Evolutionary conservation across 2,329 filamentous ascomycete species (phyloP).

Genomic region (Phialocephala sp.): DNA sequence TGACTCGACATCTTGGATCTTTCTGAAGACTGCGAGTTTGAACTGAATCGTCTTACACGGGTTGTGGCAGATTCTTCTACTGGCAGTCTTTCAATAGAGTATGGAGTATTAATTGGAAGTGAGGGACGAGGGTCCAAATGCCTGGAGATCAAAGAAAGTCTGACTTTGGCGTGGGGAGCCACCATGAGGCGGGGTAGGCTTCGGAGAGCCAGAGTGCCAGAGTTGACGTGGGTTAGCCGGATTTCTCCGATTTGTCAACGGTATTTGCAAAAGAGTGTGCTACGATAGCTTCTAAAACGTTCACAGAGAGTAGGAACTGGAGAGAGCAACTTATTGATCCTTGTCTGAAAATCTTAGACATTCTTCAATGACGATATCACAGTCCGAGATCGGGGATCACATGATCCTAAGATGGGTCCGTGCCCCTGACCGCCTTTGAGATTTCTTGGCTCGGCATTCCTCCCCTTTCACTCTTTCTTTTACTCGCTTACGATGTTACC

Average conservation of each 20-base stretch:
- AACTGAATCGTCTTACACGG: conserved; percentile 30
- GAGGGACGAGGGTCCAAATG: conserved; percentile 44
- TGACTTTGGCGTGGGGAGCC: conserved; percentile 24
- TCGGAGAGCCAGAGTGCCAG: conserved; percentile 28
- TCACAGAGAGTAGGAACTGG: background rate
- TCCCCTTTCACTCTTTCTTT: background rate
- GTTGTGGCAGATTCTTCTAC: conserved; percentile 33
- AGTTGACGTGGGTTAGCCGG: conserved; percentile 25
- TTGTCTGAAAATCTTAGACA: background rate
- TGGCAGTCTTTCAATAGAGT: conserved; percentile 31
- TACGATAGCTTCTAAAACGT: background rate
- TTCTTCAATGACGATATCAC: background rate
- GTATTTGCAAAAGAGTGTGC: conserved; percentile 2
- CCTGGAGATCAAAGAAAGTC: conserved; percentile 47
- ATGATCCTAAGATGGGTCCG: background rate
- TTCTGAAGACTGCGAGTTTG: conserved; percentile 27
- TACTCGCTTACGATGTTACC: background rate
- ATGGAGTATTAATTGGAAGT: conserved; percentile 43
- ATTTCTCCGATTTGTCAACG: conserved; percentile 30
- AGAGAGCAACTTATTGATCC: conserved; percentile 2
- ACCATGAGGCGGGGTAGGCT: conserved; percentile 32
- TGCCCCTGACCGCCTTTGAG: background rate
- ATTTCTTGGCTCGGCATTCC: background rate
- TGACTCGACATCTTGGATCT: conserved; percentile 61
- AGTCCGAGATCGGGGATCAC: conserved; percentile 2